Base-by-base conservation (phyloP, 768 basidiomycete genomes). In the Leccinum broughii region DNA sequence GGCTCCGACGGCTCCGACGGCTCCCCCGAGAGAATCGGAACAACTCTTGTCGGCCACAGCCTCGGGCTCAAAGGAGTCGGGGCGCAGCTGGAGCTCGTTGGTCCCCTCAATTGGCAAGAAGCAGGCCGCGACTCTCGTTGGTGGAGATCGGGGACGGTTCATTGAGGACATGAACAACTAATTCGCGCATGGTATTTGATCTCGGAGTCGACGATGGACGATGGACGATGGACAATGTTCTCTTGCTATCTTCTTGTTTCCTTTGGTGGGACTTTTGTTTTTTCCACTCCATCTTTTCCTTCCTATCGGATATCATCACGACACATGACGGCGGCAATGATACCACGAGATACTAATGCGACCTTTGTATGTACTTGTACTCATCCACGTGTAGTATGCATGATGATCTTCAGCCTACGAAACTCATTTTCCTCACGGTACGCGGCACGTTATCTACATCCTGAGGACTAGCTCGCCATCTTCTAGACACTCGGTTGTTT, bases 1-100 rank as follows among this genome's bases (percentile, higher is more conserved):
- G 61, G 30, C 46, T 59, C 46, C 60, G 56, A 58, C 32, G 67
- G 30, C 7, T 69, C 35, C 73, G 56, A 57, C 32, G 67, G 30
- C 7, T 69, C 35, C 73, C 74, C 48, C 73, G 69, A 62, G 72
- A 58, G 81, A 78, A 57, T 66, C 68, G 41, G 75, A 76, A 37
- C 79, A 82, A 62, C 70, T 86, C 22, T 81, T 82, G 60, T 85
- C 86, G 7, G 86, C 85, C 1, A 77, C 85, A 0, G 86, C 85
- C 1, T 75, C 69, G 0, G 86, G 85, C 1, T 75, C 69, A 64
- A 44, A 77, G 63, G 75, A 72, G 56, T 61, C 67, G 0, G 77
- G 73, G 3, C 64, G 64, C 59, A 15, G 63, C 35, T 58, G 58
- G 48, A 60, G 62, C 39, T 63, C 64, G 26, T 64, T 68, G 39